phyloP scores from a whole-genome alignment of 2,329 filamentous ascomycete genomes.

The Cladosporium sp. region DNA sequence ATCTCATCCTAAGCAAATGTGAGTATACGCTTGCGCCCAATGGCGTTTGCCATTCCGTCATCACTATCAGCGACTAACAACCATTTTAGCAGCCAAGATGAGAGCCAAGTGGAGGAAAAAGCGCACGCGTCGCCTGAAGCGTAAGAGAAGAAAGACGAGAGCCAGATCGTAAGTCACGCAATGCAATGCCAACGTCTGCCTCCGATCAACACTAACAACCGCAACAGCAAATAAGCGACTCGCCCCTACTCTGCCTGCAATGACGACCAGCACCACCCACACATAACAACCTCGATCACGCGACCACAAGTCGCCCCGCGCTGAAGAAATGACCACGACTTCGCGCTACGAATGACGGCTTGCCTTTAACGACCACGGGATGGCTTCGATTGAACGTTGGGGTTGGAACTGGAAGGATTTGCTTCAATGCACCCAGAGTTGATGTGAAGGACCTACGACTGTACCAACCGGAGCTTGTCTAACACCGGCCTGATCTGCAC shows the following conservation, averaged over 20 bases:
- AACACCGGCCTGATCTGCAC: slow-evolving; percentile 18
- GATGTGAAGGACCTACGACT: slow-evolving; percentile 15
- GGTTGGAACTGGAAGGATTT: slow-evolving; percentile 15
- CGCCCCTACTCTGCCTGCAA: slow-evolving; percentile 39
- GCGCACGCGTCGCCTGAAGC: slow-evolving; percentile 97
- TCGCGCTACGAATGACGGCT: slow-evolving; percentile 32
- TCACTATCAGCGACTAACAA: background rate
- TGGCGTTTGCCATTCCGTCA: background rate
- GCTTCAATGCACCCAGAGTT: slow-evolving; percentile 19
- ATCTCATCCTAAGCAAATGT: slow-evolving; percentile 20
- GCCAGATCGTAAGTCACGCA: slow-evolving; percentile 77
- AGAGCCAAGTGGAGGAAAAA: slow-evolving; percentile 99
- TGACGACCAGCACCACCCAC: slow-evolving; percentile 27
- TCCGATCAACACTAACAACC: slow-evolving; percentile 23
- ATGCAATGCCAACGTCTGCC: background rate
- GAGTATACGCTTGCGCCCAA: slow-evolving; percentile 10
- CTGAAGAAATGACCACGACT: slow-evolving; percentile 38
- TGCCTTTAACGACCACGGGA: slow-evolving; percentile 13
- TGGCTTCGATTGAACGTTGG: slow-evolving; percentile 15
- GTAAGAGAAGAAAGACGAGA: slow-evolving; percentile 99
- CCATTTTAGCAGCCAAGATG: slow-evolving; percentile 49
- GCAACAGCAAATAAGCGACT: slow-evolving; percentile 48
- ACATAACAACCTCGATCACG: slow-evolving; percentile 24
- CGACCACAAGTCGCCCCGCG: slow-evolving; percentile 33
- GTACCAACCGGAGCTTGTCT: slow-evolving; percentile 12